Percentiles rank a stretch among this genome's conserved stretches.
phyloP scores from a whole-genome alignment of 164 flowering plant species.

The Vitis riparia region DNA sequence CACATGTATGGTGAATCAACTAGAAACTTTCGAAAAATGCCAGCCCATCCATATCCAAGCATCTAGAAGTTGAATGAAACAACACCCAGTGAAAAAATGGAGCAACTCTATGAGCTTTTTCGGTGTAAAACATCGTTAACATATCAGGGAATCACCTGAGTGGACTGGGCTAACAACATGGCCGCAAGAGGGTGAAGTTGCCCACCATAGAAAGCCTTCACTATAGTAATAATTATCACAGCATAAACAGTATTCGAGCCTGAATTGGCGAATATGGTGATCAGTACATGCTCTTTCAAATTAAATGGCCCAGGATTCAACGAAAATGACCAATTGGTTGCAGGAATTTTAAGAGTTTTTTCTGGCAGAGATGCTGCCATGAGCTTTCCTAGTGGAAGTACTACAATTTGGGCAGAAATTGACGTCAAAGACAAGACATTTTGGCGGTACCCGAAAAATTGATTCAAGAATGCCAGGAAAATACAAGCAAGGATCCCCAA shows the following conservation, averaged over 20 bases:
- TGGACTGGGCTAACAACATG: constrained; percentile 39
- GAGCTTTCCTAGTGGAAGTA: constrained; percentile 46
- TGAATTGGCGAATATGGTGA: constrained; percentile 62
- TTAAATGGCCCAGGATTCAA: constrained; percentile 66
- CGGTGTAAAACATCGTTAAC: neutral
- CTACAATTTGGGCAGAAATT: constrained; percentile 50
- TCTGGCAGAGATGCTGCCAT: constrained; percentile 48
- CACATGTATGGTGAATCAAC: constrained; percentile 69
- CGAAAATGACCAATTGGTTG: constrained; percentile 40
- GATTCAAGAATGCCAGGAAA: constrained; percentile 45
- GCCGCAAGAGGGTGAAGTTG: constrained; percentile 43
- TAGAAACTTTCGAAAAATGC: constrained; percentile 46
- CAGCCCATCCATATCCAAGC: constrained; percentile 65
- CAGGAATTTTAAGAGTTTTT: constrained; percentile 15
- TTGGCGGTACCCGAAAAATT: constrained; percentile 53
- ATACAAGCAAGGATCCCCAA: constrained; percentile 41
- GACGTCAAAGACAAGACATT: constrained; percentile 37
- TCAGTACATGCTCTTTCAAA: constrained; percentile 61
- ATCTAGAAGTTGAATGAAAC: constrained; percentile 22
- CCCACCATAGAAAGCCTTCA: constrained; percentile 59
- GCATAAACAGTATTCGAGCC: constrained; percentile 57
- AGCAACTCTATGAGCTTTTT: neutral
- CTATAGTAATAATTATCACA: constrained; percentile 48
- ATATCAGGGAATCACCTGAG: constrained; percentile 40
- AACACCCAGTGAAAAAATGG: neutral